A percentile compares a stretch with the other conserved stretches of the same genome.
Evolutionary conservation across 768 basidiomycete species (phyloP).

Genomic region (Pulveroboletus frians): DNA sequence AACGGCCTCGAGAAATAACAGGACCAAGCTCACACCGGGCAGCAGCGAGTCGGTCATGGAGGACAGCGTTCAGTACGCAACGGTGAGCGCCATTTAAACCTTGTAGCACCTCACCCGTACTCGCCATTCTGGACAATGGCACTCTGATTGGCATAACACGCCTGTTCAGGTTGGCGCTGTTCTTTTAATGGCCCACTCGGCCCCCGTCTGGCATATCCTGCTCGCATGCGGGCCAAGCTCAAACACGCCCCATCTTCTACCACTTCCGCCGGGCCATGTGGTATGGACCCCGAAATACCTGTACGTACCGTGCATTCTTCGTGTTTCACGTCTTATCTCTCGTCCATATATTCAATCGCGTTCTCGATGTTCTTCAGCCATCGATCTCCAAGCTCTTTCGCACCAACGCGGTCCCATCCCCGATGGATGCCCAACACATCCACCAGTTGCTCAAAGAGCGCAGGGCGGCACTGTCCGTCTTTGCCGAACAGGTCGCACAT

Average conservation of each 20-base stretch:
- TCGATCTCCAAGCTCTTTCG: constrained; percentile 27
- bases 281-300: constrained; percentile 21
- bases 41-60: constrained; percentile 7
- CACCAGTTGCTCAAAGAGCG: constrained; percentile 14
- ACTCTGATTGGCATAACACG: constrained; percentile 2
- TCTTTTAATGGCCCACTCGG: no score
- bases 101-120: constrained; percentile 11
- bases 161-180: no score
- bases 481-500: constrained; percentile 16
- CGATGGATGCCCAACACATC: constrained; percentile 17
- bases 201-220: no score
- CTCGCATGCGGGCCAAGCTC: no score
- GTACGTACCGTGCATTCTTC: constrained; percentile 11
- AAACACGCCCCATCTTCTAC: no score
- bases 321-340: background rate
- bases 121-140: constrained; percentile 18
- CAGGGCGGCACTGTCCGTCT: constrained; percentile 8
- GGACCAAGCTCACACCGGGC: constrained; percentile 24
- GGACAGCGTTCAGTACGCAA: no score
- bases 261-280: no score
- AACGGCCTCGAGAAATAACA: constrained; percentile 31
- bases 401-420: constrained; percentile 27
- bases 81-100: background rate
- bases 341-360: background rate
- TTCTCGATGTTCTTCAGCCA: constrained; percentile 1